Percentiles rank a stretch among this genome's conserved stretches.
These are phyloP conservation scores for Epichloe sp. DNA, from an alignment of 2,329 filamentous ascomycete species.

Conservation along the genomic window DNA sequence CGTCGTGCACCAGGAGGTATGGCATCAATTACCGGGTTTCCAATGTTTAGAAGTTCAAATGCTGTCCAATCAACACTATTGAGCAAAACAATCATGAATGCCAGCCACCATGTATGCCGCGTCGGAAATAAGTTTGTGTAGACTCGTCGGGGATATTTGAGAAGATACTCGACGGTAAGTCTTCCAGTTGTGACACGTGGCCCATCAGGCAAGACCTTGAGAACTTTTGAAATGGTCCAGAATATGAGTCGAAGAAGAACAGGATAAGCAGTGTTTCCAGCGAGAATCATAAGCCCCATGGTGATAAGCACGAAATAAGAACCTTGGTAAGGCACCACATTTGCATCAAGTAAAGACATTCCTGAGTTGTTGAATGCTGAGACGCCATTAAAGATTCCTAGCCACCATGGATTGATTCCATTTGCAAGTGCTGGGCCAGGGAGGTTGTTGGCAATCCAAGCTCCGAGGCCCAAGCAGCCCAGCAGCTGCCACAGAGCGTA, in stretches of 20 bases:
- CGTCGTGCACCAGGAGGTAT: conserved; percentile 41
- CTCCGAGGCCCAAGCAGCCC: conserved; percentile 44
- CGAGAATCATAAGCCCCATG: conserved; percentile 46
- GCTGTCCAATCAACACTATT: conserved; percentile 36
- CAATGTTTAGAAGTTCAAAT: conserved; percentile 53
- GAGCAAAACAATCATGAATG: conserved; percentile 41
- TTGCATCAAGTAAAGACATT: conserved; percentile 53
- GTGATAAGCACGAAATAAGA: conserved; percentile 36
- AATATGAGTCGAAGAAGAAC: conserved; percentile 48
- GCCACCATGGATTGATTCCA: conserved; percentile 53
- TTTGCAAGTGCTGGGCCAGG: conserved; percentile 36
- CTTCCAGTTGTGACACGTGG: conserved; percentile 22
- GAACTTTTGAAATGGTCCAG: conserved; percentile 26
- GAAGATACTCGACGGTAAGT: conserved; percentile 38
- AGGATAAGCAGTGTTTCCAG: conserved; percentile 54
- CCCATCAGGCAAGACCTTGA: neutral
- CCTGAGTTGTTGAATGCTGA: conserved; percentile 62
- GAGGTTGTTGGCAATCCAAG: conserved; percentile 43
- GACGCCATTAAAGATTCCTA: conserved; percentile 52
- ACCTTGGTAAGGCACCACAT: conserved; percentile 48
- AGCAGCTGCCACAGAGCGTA: conserved; percentile 46
- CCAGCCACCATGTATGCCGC: conserved; percentile 51
- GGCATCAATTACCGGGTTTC: conserved; percentile 39
- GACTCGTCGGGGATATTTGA: conserved; percentile 42
- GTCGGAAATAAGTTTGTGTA: conserved; percentile 53